A percentile compares a stretch with the other conserved stretches of the same genome.
phyloP scores from a whole-genome alignment of 2,329 filamentous ascomycete species.

The Verticillium zaregamsianum region DNA sequence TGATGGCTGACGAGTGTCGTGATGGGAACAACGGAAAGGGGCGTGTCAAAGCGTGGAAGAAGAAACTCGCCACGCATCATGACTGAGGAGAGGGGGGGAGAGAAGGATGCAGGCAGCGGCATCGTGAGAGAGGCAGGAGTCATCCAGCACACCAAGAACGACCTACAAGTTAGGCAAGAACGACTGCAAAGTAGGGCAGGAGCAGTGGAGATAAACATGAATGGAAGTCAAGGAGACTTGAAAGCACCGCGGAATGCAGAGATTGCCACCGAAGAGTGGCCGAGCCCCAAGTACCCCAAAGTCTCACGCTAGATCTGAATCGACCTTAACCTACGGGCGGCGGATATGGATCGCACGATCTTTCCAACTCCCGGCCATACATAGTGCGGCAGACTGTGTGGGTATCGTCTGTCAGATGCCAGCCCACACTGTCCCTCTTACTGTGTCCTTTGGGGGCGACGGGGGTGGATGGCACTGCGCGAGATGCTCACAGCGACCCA shows the following conservation, averaged over 20 bases:
- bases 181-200: not conserved
- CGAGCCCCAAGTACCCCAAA: not conserved
- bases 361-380: not conserved
- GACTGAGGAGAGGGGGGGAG: not conserved
- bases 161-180: not conserved
- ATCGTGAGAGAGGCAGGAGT: not conserved
- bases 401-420: not conserved
- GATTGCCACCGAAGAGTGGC: not conserved
- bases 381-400: not conserved
- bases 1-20: not conserved
- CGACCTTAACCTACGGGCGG: not conserved
- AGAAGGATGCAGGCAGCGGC: not conserved
- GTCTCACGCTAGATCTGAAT: not conserved
- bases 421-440: not conserved
- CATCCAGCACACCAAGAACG: not conserved
- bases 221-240: not conserved
- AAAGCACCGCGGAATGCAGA: not conserved
- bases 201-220: not conserved
- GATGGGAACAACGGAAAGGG: not conserved
- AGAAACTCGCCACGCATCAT: not conserved
- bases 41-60: not conserved
- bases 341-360: not conserved
- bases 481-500: not conserved
- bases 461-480: not conserved
- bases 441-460: not conserved